These are phyloP conservation scores for Multifurca ochricompacta DNA, from an alignment of 768 basidiomycete species.

Conservation along the genomic window DNA sequence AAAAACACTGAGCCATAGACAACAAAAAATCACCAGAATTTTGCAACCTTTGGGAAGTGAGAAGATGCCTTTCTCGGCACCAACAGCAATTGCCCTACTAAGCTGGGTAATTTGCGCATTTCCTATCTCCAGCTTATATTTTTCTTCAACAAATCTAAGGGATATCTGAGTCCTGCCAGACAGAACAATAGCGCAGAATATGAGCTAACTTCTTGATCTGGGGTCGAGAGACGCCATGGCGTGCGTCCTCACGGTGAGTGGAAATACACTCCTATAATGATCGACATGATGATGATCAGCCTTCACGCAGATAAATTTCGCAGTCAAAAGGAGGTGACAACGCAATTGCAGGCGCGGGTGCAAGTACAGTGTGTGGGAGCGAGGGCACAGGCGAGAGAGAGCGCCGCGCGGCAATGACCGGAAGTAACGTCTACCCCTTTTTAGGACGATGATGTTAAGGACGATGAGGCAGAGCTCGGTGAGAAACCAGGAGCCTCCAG, in stretches of 20 bases:
- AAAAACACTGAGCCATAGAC: conserved; percentile 14
- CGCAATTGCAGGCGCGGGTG: conserved; percentile 10
- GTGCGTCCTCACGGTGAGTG: conserved; percentile 64
- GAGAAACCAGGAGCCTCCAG: conserved; percentile 16
- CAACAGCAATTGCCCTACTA: conserved; percentile 70
- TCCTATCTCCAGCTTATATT: conserved; percentile 75
- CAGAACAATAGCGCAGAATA: conserved; percentile 3
- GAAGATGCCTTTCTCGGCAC: conserved; percentile 78
- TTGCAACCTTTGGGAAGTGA: conserved; percentile 76
- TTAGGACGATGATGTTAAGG: conserved; percentile 22
- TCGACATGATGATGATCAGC: conserved; percentile 16
- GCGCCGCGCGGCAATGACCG: conserved; percentile 27
- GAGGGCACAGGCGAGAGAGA: conserved; percentile 20
- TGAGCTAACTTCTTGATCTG: conserved; percentile 83
- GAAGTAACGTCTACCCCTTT: conserved; percentile 39
- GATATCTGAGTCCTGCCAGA: conserved; percentile 4
- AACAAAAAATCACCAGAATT: neutral
- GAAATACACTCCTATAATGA: conserved; percentile 73
- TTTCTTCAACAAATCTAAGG: conserved; percentile 70
- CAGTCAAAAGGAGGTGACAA: conserved; percentile 1
- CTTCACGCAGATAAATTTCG: conserved; percentile 5
- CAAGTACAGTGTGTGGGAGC: conserved; percentile 19
- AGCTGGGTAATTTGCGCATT: conserved; percentile 73
- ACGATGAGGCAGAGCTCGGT: conserved; percentile 14
- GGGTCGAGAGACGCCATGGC: conserved; percentile 79